A percentile compares a stretch with the other conserved stretches of the same genome.
Evolutionary conservation across 2,329 filamentous ascomycete species (phyloP).

Genomic region (Pyrenochaeta sp.): DNA sequence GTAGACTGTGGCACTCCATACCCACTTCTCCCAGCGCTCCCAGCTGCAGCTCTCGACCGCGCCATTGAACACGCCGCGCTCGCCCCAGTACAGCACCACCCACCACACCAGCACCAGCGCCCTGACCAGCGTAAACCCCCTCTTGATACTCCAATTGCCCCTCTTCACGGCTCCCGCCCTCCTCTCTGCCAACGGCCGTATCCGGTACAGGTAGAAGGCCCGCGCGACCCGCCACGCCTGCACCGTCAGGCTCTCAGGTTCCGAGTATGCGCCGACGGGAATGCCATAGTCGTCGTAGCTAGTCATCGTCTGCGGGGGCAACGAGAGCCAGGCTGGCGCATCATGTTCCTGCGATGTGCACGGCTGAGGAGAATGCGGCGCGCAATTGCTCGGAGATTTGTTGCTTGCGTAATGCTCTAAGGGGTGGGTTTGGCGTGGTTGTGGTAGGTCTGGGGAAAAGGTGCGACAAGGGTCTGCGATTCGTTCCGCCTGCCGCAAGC

Average conservation of each 20-base stretch:
- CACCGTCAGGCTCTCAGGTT: conserved; percentile 43
- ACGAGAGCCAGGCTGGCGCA: conserved; percentile 22
- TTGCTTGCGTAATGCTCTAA: conserved; percentile 28
- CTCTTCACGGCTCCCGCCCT: conserved; percentile 17
- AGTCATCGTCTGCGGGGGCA: conserved; percentile 38
- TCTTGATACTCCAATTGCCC: conserved; percentile 31
- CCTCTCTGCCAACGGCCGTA: conserved; percentile 30
- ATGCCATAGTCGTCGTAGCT: conserved; percentile 50
- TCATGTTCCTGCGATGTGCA: conserved; percentile 34
- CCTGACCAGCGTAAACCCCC: conserved; percentile 39
- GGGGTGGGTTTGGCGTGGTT: conserved; percentile 4
- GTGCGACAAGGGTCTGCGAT: conserved; percentile 16
- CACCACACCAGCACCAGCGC: conserved; percentile 77
- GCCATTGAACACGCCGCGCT: conserved; percentile 77
- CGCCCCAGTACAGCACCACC: conserved; percentile 81
- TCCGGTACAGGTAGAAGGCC: conserved; percentile 40
- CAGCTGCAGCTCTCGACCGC: conserved; percentile 78
- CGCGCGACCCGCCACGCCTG: conserved; percentile 39
- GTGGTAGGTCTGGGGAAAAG: conserved; percentile 1
- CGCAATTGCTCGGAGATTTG: conserved; percentile 11
- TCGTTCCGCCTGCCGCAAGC: conserved; percentile 5
- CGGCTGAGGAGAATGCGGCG: conserved; percentile 11
- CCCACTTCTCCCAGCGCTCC: conserved; percentile 93
- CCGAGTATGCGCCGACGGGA: conserved; percentile 46
- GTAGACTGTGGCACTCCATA: conserved; percentile 48